Percentiles rank a stretch among this genome's conserved stretches.
Conservation (phyloP, 345 rosid genomes). For the Dipteronia sinensis region DNA sequence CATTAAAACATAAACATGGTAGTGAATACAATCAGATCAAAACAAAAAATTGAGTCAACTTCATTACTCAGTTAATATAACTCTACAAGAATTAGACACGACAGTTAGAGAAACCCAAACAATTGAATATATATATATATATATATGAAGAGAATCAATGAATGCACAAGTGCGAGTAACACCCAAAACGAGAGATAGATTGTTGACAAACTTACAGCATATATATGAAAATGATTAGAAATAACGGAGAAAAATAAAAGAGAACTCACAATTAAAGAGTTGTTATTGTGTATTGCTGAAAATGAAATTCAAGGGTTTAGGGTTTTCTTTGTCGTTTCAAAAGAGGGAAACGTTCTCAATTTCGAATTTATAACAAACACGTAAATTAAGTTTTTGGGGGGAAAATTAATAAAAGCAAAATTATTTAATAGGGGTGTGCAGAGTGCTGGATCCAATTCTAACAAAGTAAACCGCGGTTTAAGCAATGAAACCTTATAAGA, state of each 20-base stretch:
- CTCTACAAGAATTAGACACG: neutral
- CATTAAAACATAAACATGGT: neutral
- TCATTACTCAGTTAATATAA: neutral
- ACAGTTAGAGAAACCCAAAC: neutral
- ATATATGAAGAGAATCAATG: neutral
- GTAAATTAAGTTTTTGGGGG: too few species aligned
- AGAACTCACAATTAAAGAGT: slow-evolving; percentile 10
- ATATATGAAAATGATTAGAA: neutral
- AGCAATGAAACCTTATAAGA: neutral
- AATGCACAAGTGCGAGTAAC: neutral
- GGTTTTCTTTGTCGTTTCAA: neutral
- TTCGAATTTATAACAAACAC: neutral
- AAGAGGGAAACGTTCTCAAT: neutral
- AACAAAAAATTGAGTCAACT: neutral
- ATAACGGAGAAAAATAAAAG: neutral
- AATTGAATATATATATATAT: neutral
- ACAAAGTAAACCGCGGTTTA: neutral
- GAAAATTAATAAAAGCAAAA: too few species aligned
- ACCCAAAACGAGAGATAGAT: too few species aligned
- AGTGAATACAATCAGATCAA: too few species aligned
- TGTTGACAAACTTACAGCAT: too few species aligned
- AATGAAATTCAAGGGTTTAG: slow-evolving; percentile 6
- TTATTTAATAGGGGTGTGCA: too few species aligned
- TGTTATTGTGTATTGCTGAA: neutral
- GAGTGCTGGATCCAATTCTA: too few species aligned